phyloP scores from a whole-genome alignment of 2,329 filamentous ascomycete species.

The Trichoderma oligosporum region DNA sequence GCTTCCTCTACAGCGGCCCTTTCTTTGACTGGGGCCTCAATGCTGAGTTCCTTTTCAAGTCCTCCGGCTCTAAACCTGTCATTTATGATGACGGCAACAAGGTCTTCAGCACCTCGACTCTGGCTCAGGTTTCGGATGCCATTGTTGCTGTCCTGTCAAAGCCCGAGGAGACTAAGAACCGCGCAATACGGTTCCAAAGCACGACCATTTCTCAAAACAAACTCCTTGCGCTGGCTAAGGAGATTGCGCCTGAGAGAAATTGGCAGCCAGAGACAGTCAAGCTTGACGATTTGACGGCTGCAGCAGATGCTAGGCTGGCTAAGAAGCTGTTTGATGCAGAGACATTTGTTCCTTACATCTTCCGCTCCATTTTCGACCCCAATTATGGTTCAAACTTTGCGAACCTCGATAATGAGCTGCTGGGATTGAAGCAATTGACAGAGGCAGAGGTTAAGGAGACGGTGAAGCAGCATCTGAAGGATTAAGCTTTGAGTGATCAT shows the following conservation, averaged over 20 bases:
- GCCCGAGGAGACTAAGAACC: constrained; percentile 52
- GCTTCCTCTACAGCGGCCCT: constrained; percentile 47
- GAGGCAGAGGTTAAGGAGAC: constrained; percentile 39
- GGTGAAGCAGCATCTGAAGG: constrained; percentile 23
- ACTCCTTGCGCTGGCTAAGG: constrained; percentile 45
- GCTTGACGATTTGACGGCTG: constrained; percentile 29
- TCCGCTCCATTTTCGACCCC: constrained; percentile 31
- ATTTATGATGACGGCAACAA: constrained; percentile 50
- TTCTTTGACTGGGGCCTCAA: constrained; percentile 58
- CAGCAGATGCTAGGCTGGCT: constrained; percentile 30
- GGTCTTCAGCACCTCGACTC: constrained; percentile 46
- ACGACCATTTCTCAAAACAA: constrained; percentile 44
- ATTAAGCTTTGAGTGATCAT: neutral
- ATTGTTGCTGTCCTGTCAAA: constrained; percentile 48
- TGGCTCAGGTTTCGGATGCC: constrained; percentile 44
- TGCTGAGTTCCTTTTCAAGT: constrained; percentile 43
- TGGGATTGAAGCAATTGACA: constrained; percentile 42
- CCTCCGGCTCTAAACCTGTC: constrained; percentile 36
- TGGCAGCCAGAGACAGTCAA: constrained; percentile 44
- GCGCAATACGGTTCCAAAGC: constrained; percentile 44
- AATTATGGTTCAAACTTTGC: constrained; percentile 33
- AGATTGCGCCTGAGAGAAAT: constrained; percentile 42
- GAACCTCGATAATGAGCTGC: constrained; percentile 41
- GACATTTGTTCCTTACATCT: constrained; percentile 35
- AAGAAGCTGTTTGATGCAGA: constrained; percentile 30